Evolutionary conservation across 1,284 basidiomycete genomes (phyloP).

Genomic region (Thelephora terrestris): DNA sequence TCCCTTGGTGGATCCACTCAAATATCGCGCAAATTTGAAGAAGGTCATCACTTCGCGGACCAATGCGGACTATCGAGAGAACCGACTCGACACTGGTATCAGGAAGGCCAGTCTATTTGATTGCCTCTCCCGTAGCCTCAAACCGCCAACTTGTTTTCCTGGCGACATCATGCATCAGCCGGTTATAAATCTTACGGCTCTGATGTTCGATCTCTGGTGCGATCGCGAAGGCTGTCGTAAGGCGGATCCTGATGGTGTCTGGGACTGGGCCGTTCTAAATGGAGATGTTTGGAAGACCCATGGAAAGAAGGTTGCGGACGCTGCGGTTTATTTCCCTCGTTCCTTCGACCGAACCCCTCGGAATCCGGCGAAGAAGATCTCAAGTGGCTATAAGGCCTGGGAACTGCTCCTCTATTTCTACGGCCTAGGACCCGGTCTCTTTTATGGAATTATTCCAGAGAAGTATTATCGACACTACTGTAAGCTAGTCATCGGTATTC

Average conservation of each 20-base stretch:
- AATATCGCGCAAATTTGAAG: conserved; percentile 7
- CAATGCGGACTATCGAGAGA: conserved; percentile 8
- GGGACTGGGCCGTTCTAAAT: conserved; percentile 26
- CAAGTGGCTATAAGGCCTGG: no score
- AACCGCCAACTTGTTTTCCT: conserved; percentile 11
- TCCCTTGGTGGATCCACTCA: conserved; percentile 5
- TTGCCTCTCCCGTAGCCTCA: conserved; percentile 7
- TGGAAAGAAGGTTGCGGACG: conserved; percentile 15
- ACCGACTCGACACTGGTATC: conserved; percentile 14
- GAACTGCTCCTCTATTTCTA: conserved; percentile 25
- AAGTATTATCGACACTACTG: conserved; percentile 25
- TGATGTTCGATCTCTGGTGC: conserved; percentile 16
- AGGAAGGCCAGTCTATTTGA: conserved; percentile 14
- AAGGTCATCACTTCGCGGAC: conserved; percentile 4
- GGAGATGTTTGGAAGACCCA: conserved; percentile 26
- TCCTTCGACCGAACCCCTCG: conserved; percentile 21
- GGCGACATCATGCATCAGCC: conserved; percentile 22
- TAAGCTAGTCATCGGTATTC: conserved; percentile 22
- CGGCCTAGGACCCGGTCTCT: conserved; percentile 29
- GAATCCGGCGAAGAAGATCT: conserved; percentile 21
- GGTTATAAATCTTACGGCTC: conserved; percentile 22
- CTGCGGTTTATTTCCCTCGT: conserved; percentile 15
- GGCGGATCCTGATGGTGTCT: conserved; percentile 7
- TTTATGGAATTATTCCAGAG: conserved; percentile 22
- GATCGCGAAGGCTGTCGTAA: no score